Evolutionary conservation across 305 asterid species (phyloP).

Genomic region (Fraxinus nigra): DNA sequence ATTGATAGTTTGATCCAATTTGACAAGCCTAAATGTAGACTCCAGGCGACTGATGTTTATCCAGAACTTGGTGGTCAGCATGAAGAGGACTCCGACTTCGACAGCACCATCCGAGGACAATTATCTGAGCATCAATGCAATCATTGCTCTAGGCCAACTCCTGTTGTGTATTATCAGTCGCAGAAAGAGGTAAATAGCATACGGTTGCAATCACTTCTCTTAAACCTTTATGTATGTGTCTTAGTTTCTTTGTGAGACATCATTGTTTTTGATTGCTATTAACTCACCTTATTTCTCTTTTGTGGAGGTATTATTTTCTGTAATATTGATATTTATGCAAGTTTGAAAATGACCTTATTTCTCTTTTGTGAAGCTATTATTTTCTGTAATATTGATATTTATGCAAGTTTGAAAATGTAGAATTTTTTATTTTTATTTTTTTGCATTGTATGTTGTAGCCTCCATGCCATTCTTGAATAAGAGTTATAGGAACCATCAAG

Average conservation of each 20-base stretch:
- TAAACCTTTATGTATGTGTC: neutral
- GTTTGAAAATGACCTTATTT: neutral
- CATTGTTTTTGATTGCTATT: neutral
- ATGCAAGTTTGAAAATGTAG: neutral
- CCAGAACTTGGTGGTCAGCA: slow-evolving; percentile 59
- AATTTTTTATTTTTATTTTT: neutral
- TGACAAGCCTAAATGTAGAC: slow-evolving; percentile 77
- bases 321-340: neutral
- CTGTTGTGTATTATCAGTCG: slow-evolving; percentile 74
- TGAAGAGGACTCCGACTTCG: slow-evolving; percentile 56
- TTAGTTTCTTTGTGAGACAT: neutral
- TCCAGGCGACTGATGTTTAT: slow-evolving; percentile 68
- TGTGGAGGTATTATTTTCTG: neutral
- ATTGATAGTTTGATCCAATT: slow-evolving; percentile 83
- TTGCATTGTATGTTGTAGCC: neutral
- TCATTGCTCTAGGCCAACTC: slow-evolving; percentile 58
- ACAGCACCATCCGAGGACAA: slow-evolving; percentile 62
- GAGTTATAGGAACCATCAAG: neutral
- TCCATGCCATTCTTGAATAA: neutral
- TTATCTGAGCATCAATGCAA: slow-evolving; percentile 64
- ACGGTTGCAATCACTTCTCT: neutral
- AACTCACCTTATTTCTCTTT: neutral
- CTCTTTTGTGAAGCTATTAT: neutral
- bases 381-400: neutral
- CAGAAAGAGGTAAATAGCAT: slow-evolving; percentile 75